Conservation (phyloP, 2,329 filamentous ascomycete species). For the Neoarthrinium moseri region DNA sequence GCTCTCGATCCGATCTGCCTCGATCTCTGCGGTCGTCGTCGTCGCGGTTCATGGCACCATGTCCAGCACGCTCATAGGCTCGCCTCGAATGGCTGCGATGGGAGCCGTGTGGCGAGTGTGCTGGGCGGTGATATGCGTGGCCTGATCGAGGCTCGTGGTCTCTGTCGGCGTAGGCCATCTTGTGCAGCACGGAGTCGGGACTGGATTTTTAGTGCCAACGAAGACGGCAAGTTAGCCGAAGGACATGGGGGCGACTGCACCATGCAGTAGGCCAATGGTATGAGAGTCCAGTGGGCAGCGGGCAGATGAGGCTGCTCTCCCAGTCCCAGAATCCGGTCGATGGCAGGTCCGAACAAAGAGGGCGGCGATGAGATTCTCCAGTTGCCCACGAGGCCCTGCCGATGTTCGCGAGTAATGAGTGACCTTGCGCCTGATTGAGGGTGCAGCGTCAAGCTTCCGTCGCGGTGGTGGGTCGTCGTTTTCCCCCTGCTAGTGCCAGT, state of each 20-base stretch:
- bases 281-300: too few relatives aligned
- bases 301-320: too few relatives aligned
- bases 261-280: neutral
- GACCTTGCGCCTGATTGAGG: too few relatives aligned
- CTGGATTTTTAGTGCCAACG: slow-evolving; percentile 8
- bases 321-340: neutral
- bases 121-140: slow-evolving; percentile 8
- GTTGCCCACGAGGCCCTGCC: neutral
- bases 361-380: neutral
- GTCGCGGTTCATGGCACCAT: slow-evolving; percentile 43
- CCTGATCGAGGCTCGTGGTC: slow-evolving; percentile 6
- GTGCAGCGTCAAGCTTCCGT: too few relatives aligned
- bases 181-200: slow-evolving; percentile 3
- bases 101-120: slow-evolving; percentile 14
- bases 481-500: too few relatives aligned
- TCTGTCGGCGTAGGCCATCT: slow-evolving; percentile 5
- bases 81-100: slow-evolving; percentile 15
- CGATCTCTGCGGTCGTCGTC: slow-evolving; percentile 33
- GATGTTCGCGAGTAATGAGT: neutral
- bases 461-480: too few relatives aligned
- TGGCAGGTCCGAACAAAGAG: neutral
- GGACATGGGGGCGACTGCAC: slow-evolving; percentile 4
- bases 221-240: slow-evolving; percentile 9
- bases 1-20: slow-evolving; percentile 29
- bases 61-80: slow-evolving; percentile 22